A percentile compares a stretch with the other conserved stretches of the same genome.
Conservation (phyloP, 1,139 yeast species). For the Pneumocystis sp. region DNA sequence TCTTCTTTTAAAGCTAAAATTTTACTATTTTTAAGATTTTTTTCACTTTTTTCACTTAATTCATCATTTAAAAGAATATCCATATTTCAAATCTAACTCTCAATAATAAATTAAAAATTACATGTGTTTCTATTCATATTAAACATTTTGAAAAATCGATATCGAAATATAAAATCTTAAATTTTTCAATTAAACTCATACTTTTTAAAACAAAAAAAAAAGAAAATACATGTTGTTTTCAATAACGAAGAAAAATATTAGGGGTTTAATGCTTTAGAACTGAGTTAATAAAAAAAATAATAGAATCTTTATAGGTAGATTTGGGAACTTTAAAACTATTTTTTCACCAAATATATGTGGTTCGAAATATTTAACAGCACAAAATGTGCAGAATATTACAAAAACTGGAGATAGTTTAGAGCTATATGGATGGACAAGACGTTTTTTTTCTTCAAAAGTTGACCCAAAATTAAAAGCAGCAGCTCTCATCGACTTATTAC, state of each 20-base stretch:
- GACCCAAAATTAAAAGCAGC: constrained; percentile 89
- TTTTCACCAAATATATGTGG: background rate
- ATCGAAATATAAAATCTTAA: background rate
- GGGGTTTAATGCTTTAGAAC: background rate
- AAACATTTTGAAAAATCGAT: background rate
- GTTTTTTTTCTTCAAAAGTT: background rate
- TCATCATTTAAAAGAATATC: background rate
- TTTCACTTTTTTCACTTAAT: background rate
- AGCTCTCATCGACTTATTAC: constrained; percentile 79
- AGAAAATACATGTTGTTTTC: background rate
- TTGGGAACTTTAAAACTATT: background rate
- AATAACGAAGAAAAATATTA: background rate
- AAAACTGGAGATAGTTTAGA: background rate
- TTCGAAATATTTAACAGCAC: background rate
- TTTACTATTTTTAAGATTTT: constrained; percentile 13
- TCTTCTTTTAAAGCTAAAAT: constrained; percentile 27
- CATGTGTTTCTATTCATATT: too few species aligned
- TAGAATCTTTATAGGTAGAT: background rate
- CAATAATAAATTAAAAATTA: too few species aligned
- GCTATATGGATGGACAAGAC: background rate
- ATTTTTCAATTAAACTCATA: background rate
- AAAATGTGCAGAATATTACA: background rate
- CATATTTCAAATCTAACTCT: background rate
- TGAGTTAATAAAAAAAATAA: background rate
- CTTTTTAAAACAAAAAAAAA: background rate